Evolutionary conservation across 2,329 filamentous ascomycete genomes (phyloP), one percentile per base, ranked within the genome.

Genomic region (Bipolaris bicolor): DNA sequence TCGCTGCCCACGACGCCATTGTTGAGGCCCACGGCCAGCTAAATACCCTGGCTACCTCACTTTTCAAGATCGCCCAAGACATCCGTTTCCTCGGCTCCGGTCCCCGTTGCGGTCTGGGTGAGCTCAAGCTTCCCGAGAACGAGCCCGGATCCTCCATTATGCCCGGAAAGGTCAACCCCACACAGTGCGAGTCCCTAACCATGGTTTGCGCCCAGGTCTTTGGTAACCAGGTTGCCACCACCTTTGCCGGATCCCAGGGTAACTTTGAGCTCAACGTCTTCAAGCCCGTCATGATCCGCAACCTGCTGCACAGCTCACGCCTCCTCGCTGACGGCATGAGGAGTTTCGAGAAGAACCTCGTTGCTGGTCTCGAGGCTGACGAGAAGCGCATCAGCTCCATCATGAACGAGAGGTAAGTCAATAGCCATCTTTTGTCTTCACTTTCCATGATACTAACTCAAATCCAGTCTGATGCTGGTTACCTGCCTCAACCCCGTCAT

Each of bases 231-330:
- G 90, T 92, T 52, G 92, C 95, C 36, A 88, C 91, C 60, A 97
- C 94, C 29, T 92, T 98, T 70, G 92, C 92, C 62, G 95, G 94
- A 74, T 96, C 96, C 83, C 96, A 95, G 82, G 95, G 95, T 66
- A 96, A 98, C 82, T 99, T 99, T 71, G 95, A 98, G 81, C 86
- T 99, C 68, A 99, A 98, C 80, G 95, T 98, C 54, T 99, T 97
- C 87, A 98, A 98, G 85, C 95, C 95, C 41, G 86, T 98, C 57
- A 86, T 99, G 77, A 98, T 98, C 80, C 86, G 90, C 79, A 98
- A 98, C 82, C 83, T 98, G 65, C 85, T 99, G 37, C 95, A 98
- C 85, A 97, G 92, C 82, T 84, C 89, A 55, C 88, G 94, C 64
- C 88, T 99, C 60, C 82, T 99, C 55, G 84, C 91, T 34, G 95